Evolutionary conservation across 495 filamentous ascomycete species (phyloP), one percentile per base, ranked within the genome.

Genomic region (Aspergillus olivimuriae): DNA sequence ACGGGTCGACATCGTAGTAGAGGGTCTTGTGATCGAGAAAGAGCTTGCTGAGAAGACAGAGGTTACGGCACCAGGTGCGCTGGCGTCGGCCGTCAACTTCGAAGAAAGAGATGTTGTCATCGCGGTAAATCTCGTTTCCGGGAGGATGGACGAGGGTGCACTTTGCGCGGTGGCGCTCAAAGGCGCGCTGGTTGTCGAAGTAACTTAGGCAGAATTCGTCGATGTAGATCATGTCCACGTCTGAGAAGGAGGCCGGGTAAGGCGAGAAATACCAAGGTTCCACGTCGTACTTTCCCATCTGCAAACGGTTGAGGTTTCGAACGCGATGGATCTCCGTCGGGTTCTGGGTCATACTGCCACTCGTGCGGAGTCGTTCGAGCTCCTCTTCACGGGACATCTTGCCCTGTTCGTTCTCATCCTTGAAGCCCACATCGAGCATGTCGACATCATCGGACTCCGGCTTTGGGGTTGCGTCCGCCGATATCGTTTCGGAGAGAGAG

Each of bases 221-320:
- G 60, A 98, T 94, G 69, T 87, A 96, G 51, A 97, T 82, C 40
- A 88, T 68, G 43, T 96, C 90, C 46, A 81, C 82, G 47, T 94
- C 86, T 11, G 83, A 81, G 61, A 89, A 96, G 4, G 81, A 73
- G 57, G 89, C 81, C 0, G 92, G 92, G 58, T 98, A 98, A 1
- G 92, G 94, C 7, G 89, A 95, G 66, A 97, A 97, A 59, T 98
- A 98, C 92, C 92, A 98, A 7, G 92, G 91, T 61, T 94, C 91
- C 35, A 98, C 74, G 52, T 95, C 88, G 64, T 81, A 84, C 50
- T 83, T 80, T 32, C 92, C 92, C 76, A 98, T 95, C 64, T 98
- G 92, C 2, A 97, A 82, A 23, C 81, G 84, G 21, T 81, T 85
- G 52, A 98, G 78, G 56, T 98, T 98, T 46, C 92, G 84, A 33